Evolutionary conservation across 2,329 filamentous ascomycete species (phyloP).

Genomic region (Pyricularia pennisetigena): DNA sequence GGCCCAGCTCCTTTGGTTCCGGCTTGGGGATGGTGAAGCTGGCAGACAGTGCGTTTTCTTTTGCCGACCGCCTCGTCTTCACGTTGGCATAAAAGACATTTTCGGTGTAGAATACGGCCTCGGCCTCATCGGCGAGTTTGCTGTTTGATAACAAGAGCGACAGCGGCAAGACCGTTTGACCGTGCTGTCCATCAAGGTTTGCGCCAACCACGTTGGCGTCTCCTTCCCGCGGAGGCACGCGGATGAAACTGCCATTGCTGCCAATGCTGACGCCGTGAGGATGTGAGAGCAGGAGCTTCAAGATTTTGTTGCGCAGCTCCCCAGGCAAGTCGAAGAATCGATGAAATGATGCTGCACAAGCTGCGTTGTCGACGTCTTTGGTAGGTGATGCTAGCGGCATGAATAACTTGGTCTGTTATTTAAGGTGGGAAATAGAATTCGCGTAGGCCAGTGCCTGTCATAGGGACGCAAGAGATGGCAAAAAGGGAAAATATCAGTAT

Average conservation of each 20-base stretch:
- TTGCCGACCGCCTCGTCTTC: neutral
- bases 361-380: neutral
- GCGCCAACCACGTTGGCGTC: neutral
- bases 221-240: neutral
- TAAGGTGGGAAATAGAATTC: neutral
- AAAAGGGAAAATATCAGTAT: neutral
- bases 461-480: neutral
- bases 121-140: constrained; percentile 13
- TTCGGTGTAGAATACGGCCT: constrained; percentile 16
- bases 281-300: constrained; percentile 14
- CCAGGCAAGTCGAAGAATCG: constrained; percentile 19
- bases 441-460: neutral
- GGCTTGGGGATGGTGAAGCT: neutral
- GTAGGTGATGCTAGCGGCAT: neutral
- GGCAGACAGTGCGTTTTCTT: neutral
- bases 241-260: neutral
- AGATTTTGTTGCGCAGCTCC: constrained; percentile 18
- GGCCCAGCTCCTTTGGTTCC: neutral
- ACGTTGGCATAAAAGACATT: constrained; percentile 17
- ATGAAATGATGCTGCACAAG: constrained; percentile 8
- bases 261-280: constrained; percentile 12
- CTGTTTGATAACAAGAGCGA: constrained; percentile 14
- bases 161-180: neutral
- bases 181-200: neutral
- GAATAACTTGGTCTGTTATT: neutral